Base-by-base conservation (phyloP, 2,329 filamentous ascomycete species). In the Helicocarpus griseus region DNA sequence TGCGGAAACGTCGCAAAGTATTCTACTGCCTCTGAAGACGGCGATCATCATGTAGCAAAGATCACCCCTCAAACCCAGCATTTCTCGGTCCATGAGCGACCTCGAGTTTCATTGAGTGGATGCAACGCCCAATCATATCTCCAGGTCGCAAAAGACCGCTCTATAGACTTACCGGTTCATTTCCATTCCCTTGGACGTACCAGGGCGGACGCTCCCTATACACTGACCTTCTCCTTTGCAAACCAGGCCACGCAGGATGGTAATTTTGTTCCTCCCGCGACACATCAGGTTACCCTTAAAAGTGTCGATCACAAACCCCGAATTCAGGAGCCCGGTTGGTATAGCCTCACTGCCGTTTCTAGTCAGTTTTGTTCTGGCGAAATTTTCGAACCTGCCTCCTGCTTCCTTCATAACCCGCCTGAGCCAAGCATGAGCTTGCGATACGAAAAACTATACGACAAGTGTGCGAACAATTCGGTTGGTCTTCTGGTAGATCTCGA, bases 401-500 rank as follows among this genome's bases (percentile, higher is more conserved):
- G 91, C 66, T 76, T 95, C 53, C 74, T 98, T 50, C 77, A 94
- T 58, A 98, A 97, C 58, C 93, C 93, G 4, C 84, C 93, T 0
- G 85, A 95, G 69, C 93, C 93, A 8, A 81, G 85, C 51, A 68
- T 98, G 53, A 76, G 80, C 4, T 74, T 98, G 47, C 79, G 78
- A 29, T 77, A 82, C 5, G 86, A 95, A 60, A 85, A 89, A 56
- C 89, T 98, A 40, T 86, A 88, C 49, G 93, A 98, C 68, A 95
- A 94, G 65, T 98, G 93, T 66, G 91, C 90, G 33, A 89, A 90
- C 45, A 95, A 89, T 63, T 89, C 93, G 0, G 87, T 98, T 55
- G 93, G 93, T 38, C 78, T 98, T 50, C 81, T 86, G 9, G 87
- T 98, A 39, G 86, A 93, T 62, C 73, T 98, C 47, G 89, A 97